These are phyloP conservation scores for Alternaria sp. DNA, from an alignment of 2,329 filamentous ascomycete genomes.

Conservation along the genomic window DNA sequence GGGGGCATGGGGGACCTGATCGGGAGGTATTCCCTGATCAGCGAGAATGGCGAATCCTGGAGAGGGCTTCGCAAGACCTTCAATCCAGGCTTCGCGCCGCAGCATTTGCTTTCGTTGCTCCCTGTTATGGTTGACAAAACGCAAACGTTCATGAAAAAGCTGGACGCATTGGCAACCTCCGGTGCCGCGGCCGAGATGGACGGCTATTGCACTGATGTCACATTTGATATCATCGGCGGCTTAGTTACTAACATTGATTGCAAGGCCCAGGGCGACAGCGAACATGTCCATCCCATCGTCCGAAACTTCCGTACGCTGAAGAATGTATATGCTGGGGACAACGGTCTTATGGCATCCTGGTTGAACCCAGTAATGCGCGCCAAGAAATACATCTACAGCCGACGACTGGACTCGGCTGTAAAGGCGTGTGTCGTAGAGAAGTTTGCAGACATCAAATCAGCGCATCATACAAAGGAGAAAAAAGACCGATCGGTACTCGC, in stretches of 20 bases:
- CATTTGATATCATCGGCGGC: constrained; percentile 47
- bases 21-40: constrained; percentile 39
- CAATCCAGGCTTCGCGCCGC: constrained; percentile 47
- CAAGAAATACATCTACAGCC: constrained; percentile 28
- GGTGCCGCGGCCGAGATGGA: constrained; percentile 38
- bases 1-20: constrained; percentile 24
- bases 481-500: constrained; percentile 44
- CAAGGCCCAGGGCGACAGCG: constrained; percentile 33
- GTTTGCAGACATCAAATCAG: constrained; percentile 32
- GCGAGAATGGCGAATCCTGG: constrained; percentile 40
- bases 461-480: constrained; percentile 18
- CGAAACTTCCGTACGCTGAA: constrained; percentile 30
- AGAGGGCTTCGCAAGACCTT: constrained; percentile 45
- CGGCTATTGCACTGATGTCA: constrained; percentile 38
- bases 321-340: constrained; percentile 26
- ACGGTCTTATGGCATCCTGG: constrained; percentile 27
- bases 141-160: constrained; percentile 39
- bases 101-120: constrained; percentile 45
- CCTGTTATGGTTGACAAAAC: constrained; percentile 46
- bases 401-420: constrained; percentile 32
- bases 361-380: constrained; percentile 28
- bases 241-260: constrained; percentile 38
- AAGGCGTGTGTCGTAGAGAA: constrained; percentile 36
- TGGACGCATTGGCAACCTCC: constrained; percentile 35
- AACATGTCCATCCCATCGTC: constrained; percentile 33